Conservation (phyloP, 805 yeast species). For the Candida germanica region DNA sequence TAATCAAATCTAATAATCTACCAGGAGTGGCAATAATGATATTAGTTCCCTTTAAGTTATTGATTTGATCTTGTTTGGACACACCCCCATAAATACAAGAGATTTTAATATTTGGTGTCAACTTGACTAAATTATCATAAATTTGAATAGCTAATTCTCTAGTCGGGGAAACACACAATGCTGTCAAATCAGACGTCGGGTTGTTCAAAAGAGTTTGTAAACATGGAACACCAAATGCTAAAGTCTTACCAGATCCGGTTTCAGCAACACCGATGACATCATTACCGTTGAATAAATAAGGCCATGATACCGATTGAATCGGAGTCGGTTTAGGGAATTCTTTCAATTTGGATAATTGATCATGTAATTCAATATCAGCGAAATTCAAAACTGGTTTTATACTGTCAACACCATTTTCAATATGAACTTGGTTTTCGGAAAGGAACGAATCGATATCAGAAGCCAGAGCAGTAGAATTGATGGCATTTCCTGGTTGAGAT, state of each 20-base stretch:
- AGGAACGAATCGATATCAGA: conserved; percentile 61
- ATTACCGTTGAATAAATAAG: conserved; percentile 68
- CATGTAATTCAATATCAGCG: conserved; percentile 48
- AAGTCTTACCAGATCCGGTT: conserved; percentile 97
- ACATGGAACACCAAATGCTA: conserved; percentile 98
- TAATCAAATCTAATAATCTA: conserved; percentile 82
- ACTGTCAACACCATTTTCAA: conserved; percentile 53
- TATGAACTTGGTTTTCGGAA: conserved; percentile 68
- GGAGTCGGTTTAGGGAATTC: conserved; percentile 92
- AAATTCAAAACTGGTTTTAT: conserved; percentile 72
- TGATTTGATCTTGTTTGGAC: conserved; percentile 87
- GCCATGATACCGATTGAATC: conserved; percentile 94
- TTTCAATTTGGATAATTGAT: conserved; percentile 57
- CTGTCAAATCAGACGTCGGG: conserved; percentile 53
- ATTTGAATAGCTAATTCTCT: conserved; percentile 96
- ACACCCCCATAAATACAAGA: conserved; percentile 97
- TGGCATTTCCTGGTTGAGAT: conserved; percentile 14
- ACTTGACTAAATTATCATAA: conserved; percentile 70
- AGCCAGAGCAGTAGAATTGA: conserved; percentile 34
- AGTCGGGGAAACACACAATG: conserved; percentile 90
- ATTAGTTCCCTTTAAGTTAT: conserved; percentile 60
- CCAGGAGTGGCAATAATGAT: conserved; percentile 99
- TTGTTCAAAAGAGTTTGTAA: conserved; percentile 57
- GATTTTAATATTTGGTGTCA: conserved; percentile 65
- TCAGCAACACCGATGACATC: conserved; percentile 98